Base-by-base conservation (phyloP, 345 rosid genomes). In the Linum lewisii region DNA sequence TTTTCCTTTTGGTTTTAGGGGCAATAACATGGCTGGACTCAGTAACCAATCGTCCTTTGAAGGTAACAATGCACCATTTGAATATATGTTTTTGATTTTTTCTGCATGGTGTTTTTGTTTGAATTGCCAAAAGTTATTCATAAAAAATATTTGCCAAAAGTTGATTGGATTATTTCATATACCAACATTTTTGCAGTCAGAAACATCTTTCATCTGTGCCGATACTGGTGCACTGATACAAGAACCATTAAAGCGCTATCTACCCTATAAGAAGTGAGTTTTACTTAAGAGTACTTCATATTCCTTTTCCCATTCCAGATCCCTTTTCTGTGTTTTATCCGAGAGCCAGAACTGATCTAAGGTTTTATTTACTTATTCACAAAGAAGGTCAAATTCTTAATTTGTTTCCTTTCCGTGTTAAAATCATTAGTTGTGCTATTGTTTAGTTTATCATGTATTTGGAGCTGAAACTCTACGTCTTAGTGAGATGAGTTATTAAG, bases 1-100 rank as follows among this genome's bases (percentile, higher is more conserved):
- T 0, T 29, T 24, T 73, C 51, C 29, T 63, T 66, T 61, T 58
- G 29, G 66, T 65, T 22, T 14, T 64, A 86, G 90, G 94, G 54
- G 65, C 81, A 61, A 81, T 79, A 66, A 84, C 85, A 21, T 93
- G 99, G 99, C 89, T 93, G 61, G 94, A 93, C 81, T 89, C 99
- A 60, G 86, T 88, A 58, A 83, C 89, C 29, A 93, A 93, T 75
- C 85, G 76, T 72, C 95, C 91, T 24, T 68, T 93, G 66, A 89
- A 85, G 97, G 99, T 93, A 75, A 56, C 56, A 44, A 21, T 13
- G 45, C 56, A 23, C 34, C 26, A 20, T 52, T 51, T 51, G 23
- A 2, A 51, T n/a, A 19, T 11, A 3, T 19, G 11, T 7, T 15
- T 21, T 19, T 16, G 4, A 49, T 49, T 49, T 3, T 49, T 8